Percentiles rank a stretch among this genome's conserved stretches.
Evolutionary conservation across 331 rosid genomes (phyloP).

Genomic region (Pyracantha coccinea): DNA sequence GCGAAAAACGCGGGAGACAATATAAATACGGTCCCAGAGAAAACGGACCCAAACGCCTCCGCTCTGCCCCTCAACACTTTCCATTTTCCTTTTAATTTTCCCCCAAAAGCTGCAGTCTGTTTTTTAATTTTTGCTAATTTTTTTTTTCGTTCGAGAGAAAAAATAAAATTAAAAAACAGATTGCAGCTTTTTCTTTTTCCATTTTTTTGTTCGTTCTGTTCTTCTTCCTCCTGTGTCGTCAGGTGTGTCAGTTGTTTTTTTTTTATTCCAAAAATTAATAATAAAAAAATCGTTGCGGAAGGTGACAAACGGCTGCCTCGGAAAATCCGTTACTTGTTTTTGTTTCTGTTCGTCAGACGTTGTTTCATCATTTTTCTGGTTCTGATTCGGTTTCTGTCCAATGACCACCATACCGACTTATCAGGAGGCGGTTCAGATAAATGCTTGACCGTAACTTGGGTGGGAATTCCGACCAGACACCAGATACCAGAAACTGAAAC

Average conservation of each 20-base stretch:
- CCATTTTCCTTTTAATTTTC: no score
- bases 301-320: conserved; percentile 3
- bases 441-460: neutral
- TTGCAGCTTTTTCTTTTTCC: no score
- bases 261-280: neutral
- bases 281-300: neutral
- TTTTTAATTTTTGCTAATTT: no score
- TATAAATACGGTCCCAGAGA: neutral
- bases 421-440: neutral
- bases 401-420: neutral
- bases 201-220: neutral
- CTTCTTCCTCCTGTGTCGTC: neutral
- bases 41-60: neutral
- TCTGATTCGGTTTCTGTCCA: neutral
- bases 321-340: neutral
- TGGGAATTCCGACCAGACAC: neutral
- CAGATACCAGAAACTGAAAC: neutral
- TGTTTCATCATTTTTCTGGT: neutral
- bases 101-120: no score
- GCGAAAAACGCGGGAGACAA: neutral
- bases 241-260: neutral
- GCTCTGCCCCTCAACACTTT: neutral
- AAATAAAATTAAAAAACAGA: no score
- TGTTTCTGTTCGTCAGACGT: neutral
- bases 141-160: no score